These are phyloP conservation scores for Entomortierella beljakovae DNA, from an alignment of 192 early-diverging fungal species.

Conservation along the genomic window DNA sequence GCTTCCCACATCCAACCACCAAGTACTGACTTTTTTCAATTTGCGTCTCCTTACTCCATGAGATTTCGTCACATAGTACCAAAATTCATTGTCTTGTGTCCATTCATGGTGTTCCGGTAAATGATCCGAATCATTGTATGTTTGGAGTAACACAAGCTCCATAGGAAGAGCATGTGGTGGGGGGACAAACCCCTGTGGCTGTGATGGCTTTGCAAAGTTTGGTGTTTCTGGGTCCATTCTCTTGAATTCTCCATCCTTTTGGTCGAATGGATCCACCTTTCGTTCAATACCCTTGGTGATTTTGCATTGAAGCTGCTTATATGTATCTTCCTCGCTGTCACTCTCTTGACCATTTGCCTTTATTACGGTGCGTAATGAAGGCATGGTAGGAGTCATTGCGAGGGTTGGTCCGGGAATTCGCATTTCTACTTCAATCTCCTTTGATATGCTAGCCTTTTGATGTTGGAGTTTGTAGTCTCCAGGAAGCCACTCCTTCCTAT, in stretches of 20 bases:
- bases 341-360: background rate
- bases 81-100: slow-evolving; percentile 47
- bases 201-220: background rate
- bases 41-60: slow-evolving; percentile 51
- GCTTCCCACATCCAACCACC: slow-evolving; percentile 48
- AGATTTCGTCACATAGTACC: slow-evolving; percentile 52
- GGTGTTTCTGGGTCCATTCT: slow-evolving; percentile 17
- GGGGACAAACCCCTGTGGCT: slow-evolving; percentile 18
- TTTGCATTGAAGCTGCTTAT: background rate
- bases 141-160: slow-evolving; percentile 50
- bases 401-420: slow-evolving; percentile 5
- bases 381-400: slow-evolving; percentile 5
- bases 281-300: slow-evolving; percentile 6
- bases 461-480: background rate
- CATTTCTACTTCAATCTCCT: background rate
- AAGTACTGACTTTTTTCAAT: slow-evolving; percentile 52
- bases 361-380: background rate
- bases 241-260: slow-evolving; percentile 29
- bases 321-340: background rate
- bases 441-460: background rate
- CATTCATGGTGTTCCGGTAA: slow-evolving; percentile 50
- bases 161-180: slow-evolving; percentile 48
- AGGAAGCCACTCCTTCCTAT: slow-evolving; percentile 2
- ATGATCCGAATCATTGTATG: slow-evolving; percentile 52
- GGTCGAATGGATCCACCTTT: slow-evolving; percentile 34